A percentile compares a stretch with the other conserved stretches of the same genome.
phyloP scores from a whole-genome alignment of 129 eudicot species.

The Lonicera japonica region DNA sequence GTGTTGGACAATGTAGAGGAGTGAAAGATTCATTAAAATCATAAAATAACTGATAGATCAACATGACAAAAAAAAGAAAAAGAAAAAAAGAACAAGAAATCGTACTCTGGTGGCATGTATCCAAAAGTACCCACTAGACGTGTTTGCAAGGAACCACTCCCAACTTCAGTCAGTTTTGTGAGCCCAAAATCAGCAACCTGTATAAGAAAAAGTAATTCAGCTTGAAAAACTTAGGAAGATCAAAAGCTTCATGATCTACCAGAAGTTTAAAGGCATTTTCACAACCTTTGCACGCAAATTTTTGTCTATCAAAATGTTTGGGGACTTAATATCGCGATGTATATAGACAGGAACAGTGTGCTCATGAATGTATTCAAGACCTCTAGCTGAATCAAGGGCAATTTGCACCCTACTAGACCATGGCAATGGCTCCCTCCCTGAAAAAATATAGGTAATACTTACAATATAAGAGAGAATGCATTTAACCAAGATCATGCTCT shows the following conservation, averaged over 20 bases:
- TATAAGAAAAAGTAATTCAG: slow-evolving; percentile 6
- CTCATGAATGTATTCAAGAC: slow-evolving; percentile 96
- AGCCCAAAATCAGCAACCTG: slow-evolving; percentile 98
- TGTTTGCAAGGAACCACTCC: slow-evolving; percentile 65
- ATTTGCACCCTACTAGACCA: slow-evolving; percentile 88
- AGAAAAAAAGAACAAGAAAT: neutral
- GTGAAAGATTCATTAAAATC: too few relatives aligned
- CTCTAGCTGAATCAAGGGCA: slow-evolving; percentile 97
- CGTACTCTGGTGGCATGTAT: slow-evolving; percentile 98
- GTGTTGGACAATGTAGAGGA: too few relatives aligned
- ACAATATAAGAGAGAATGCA: neutral
- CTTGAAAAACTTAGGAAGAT: neutral
- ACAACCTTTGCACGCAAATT: slow-evolving; percentile 80
- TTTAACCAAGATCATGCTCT: neutral
- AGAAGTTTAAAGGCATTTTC: neutral
- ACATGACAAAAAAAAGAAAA: neutral
- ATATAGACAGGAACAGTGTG: slow-evolving; percentile 83
- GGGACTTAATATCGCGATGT: slow-evolving; percentile 88
- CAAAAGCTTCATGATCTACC: neutral
- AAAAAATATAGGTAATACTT: slow-evolving; percentile 4
- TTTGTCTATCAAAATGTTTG: slow-evolving; percentile 73
- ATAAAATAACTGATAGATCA: neutral
- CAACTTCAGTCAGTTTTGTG: slow-evolving; percentile 80
- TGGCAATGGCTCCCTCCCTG: slow-evolving; percentile 56
- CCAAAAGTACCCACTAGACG: slow-evolving; percentile 90